Conservation (phyloP, 1,139 yeast species). For the Barnettozyma hawaiiensis region DNA sequence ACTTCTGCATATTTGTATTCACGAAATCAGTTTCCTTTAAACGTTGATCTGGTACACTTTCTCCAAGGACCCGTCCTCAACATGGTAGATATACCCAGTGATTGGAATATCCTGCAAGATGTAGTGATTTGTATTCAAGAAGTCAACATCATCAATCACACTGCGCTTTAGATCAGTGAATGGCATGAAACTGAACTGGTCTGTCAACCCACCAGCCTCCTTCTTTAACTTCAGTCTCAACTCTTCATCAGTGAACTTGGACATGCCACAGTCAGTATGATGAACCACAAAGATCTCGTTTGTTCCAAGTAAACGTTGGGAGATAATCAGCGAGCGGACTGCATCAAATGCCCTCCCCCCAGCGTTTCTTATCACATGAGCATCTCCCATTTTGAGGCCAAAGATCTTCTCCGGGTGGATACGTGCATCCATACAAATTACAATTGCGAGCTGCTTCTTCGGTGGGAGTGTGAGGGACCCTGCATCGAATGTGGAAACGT, state of each 20-base stretch:
- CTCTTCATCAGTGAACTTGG: slow-evolving; percentile 33
- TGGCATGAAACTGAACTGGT: slow-evolving; percentile 30
- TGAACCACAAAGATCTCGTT: slow-evolving; percentile 37
- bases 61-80: slow-evolving; percentile 32
- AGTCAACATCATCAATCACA: slow-evolving; percentile 34
- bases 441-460: slow-evolving; percentile 32
- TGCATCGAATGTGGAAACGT: not conserved
- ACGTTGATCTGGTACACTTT: too few species aligned
- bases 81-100: slow-evolving; percentile 37
- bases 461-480: slow-evolving; percentile 17
- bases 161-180: slow-evolving; percentile 33
- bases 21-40: too few species aligned
- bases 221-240: slow-evolving; percentile 28
- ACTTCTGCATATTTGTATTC: too few species aligned
- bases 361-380: slow-evolving; percentile 41
- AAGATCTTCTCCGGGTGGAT: slow-evolving; percentile 38
- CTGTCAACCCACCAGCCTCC: slow-evolving; percentile 27
- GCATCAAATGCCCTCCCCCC: slow-evolving; percentile 41
- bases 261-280: slow-evolving; percentile 41
- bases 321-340: slow-evolving; percentile 36
- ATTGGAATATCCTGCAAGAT: slow-evolving; percentile 29
- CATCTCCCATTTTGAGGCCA: slow-evolving; percentile 39
- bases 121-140: slow-evolving; percentile 21
- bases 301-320: slow-evolving; percentile 34
- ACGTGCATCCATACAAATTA: slow-evolving; percentile 42